These are phyloP conservation scores for Alternaria sp. DNA, from an alignment of 2,329 filamentous ascomycete species.

Conservation along the genomic window DNA sequence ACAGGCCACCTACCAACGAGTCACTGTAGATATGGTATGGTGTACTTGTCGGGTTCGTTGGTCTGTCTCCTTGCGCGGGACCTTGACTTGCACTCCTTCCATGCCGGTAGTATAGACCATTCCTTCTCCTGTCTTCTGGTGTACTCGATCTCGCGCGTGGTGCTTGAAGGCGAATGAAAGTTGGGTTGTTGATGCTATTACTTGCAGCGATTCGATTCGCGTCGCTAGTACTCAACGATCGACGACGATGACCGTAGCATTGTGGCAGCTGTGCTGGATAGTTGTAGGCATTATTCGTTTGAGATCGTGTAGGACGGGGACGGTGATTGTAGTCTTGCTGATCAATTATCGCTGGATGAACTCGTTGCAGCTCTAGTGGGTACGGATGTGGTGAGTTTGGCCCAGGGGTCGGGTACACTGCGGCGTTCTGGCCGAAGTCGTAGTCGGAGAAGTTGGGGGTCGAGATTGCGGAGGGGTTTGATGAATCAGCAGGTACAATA, in stretches of 20 bases:
- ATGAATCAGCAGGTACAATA: conserved; percentile 4
- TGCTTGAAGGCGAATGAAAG: conserved; percentile 34
- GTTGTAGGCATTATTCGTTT: conserved; percentile 14
- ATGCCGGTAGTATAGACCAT: conserved; percentile 6
- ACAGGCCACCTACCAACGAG: conserved; percentile 10
- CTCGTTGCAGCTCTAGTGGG: conserved; percentile 25
- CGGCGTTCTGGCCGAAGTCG: conserved; percentile 14
- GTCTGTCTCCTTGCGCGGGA: conserved; percentile 2
- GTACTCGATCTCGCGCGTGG: conserved; percentile 18
- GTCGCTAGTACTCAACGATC: conserved; percentile 42
- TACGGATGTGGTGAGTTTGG: conserved; percentile 28
- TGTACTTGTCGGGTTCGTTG: conserved; percentile 12
- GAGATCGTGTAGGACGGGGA: conserved; percentile 14
- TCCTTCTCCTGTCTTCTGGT: conserved; percentile 13
- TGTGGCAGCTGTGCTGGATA: conserved; percentile 11
- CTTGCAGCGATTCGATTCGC: conserved; percentile 20
- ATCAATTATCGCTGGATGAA: conserved; percentile 3
- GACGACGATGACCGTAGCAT: conserved; percentile 30
- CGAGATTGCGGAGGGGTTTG: conserved; percentile 15
- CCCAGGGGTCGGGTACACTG: conserved; percentile 22
- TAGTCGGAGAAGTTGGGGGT: conserved; percentile 25
- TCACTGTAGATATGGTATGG: conserved; percentile 15
- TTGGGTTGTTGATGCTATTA: conserved; percentile 24
- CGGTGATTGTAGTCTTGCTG: conserved; percentile 7
- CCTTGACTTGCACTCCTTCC: conserved; percentile 19